phyloP scores from a whole-genome alignment of 306 rosid genomes.

The Medicago ruthenica region DNA sequence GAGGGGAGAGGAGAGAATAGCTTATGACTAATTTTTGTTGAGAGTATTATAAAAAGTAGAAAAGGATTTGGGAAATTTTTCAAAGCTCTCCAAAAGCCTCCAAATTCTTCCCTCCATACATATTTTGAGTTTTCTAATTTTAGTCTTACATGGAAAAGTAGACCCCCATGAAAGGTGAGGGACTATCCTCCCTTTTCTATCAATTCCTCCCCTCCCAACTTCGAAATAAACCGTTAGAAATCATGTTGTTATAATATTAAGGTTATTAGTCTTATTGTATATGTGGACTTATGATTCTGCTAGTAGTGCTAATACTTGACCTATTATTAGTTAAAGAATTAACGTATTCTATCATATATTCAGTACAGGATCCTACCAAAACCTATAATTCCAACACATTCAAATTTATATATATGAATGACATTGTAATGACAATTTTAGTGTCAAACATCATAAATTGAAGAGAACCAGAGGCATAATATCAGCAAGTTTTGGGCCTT shows the following conservation, averaged over 20 bases:
- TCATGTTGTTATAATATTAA: conserved; percentile 10
- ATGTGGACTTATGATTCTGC: conserved; percentile 4
- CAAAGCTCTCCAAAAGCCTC: neutral
- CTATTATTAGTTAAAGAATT: conserved; percentile 1
- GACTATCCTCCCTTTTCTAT: conserved; percentile 1
- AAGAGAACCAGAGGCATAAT: conserved; percentile 30
- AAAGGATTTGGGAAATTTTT: conserved; percentile 3
- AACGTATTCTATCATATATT: conserved; percentile 6
- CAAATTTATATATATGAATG: neutral
- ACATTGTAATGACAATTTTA: conserved; percentile 22
- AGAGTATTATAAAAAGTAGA: neutral
- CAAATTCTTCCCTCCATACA: neutral
- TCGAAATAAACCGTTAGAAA: neutral
- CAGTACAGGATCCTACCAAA: conserved; percentile 19
- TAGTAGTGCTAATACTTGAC: conserved; percentile 19
- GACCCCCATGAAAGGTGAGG: conserved; percentile 8
- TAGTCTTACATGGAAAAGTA: neutral
- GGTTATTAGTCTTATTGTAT: conserved; percentile 15
- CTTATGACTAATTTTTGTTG: neutral
- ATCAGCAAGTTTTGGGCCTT: conserved; percentile 21
- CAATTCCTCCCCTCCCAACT: neutral
- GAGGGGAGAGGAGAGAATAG: neutral
- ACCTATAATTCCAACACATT: conserved; percentile 1
- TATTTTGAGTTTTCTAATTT: neutral
- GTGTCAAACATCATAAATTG: conserved; percentile 11